phyloP scores from a whole-genome alignment of 768 basidiomycete species.

The Butyriboletus loyo region DNA sequence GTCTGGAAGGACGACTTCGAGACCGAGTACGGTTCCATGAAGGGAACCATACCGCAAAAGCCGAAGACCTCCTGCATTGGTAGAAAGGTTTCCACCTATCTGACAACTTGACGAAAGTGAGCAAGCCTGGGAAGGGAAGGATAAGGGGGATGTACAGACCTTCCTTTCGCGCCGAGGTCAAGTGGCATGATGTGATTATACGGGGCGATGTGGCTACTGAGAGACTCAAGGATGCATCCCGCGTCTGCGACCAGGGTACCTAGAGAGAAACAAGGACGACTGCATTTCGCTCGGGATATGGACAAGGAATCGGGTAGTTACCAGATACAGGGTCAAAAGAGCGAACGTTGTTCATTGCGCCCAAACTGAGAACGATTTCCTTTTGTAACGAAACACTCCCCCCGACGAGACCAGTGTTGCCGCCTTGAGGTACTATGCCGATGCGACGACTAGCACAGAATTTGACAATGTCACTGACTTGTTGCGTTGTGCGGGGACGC shows the following conservation, averaged over 20 bases:
- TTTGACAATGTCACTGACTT: slow-evolving; percentile 86
- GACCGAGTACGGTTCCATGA: slow-evolving; percentile 90
- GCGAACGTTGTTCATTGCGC: slow-evolving; percentile 79
- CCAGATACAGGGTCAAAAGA: slow-evolving; percentile 84
- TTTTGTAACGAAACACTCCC: slow-evolving; percentile 87
- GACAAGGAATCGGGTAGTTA: slow-evolving; percentile 27
- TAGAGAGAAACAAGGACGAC: slow-evolving; percentile 28
- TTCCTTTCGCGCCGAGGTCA: slow-evolving; percentile 94
- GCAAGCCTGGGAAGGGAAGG: slow-evolving; percentile 1
- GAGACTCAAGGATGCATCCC: slow-evolving; percentile 86
- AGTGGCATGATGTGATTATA: slow-evolving; percentile 95
- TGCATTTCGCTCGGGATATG: slow-evolving; percentile 3
- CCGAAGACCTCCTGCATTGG: slow-evolving; percentile 96
- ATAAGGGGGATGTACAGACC: slow-evolving; percentile 43
- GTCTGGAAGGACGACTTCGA: slow-evolving; percentile 94
- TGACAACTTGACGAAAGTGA: slow-evolving; percentile 64
- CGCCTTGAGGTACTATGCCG: slow-evolving; percentile 95
- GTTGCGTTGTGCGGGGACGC: slow-evolving; percentile 81
- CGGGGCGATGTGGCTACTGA: slow-evolving; percentile 82
- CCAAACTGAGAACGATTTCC: slow-evolving; percentile 82
- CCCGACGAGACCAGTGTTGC: slow-evolving; percentile 97
- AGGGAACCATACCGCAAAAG: slow-evolving; percentile 92
- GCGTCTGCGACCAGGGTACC: slow-evolving; percentile 92
- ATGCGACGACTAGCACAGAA: slow-evolving; percentile 82
- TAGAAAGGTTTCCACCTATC: slow-evolving; percentile 95